Evolutionary conservation across 1,139 yeast genomes (phyloP).

Genomic region (Blastobotrys petasosporus): DNA sequence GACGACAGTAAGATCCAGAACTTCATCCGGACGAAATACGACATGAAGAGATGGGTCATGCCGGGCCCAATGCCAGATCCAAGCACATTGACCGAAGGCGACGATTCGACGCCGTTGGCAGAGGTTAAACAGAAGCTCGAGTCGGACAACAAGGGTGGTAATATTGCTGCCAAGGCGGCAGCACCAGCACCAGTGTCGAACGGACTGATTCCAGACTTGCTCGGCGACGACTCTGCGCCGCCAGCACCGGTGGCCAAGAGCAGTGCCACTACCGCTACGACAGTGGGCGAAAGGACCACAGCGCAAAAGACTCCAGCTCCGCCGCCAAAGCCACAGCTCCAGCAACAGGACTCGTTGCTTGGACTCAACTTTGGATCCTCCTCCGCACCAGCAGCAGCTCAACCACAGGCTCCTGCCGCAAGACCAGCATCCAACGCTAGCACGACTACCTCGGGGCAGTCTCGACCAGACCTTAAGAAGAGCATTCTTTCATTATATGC

Average conservation of each 20-base stretch:
- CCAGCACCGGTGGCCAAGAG: slow-evolving; percentile 16
- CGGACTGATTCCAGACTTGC: slow-evolving; percentile 17
- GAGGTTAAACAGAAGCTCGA: slow-evolving; percentile 22
- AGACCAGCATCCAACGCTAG: slow-evolving; percentile 13
- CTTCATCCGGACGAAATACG: slow-evolving; percentile 88
- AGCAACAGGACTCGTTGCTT: slow-evolving; percentile 24
- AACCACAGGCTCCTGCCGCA: slow-evolving; percentile 2
- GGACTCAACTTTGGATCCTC: slow-evolving; percentile 31
- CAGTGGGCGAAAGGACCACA: neutral
- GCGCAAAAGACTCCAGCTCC: slow-evolving; percentile 14
- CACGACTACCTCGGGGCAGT: slow-evolving; percentile 20
- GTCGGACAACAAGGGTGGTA: slow-evolving; percentile 1
- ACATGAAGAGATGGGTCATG: slow-evolving; percentile 75
- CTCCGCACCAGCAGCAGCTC: slow-evolving; percentile 16
- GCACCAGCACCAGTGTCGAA: slow-evolving; percentile 14
- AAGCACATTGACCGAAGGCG: slow-evolving; percentile 32
- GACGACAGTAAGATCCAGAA: slow-evolving; percentile 82
- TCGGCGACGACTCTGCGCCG: slow-evolving; percentile 11
- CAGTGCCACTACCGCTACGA: neutral
- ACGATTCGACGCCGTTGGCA: slow-evolving; percentile 24
- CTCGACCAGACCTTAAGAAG: slow-evolving; percentile 78
- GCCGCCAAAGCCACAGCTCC: slow-evolving; percentile 13
- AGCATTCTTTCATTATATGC: slow-evolving; percentile 87
- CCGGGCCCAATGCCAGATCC: slow-evolving; percentile 55
- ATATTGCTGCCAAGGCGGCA: slow-evolving; percentile 12